phyloP scores from a whole-genome alignment of 129 eudicot genomes.

The Pulicaria dysenterica region DNA sequence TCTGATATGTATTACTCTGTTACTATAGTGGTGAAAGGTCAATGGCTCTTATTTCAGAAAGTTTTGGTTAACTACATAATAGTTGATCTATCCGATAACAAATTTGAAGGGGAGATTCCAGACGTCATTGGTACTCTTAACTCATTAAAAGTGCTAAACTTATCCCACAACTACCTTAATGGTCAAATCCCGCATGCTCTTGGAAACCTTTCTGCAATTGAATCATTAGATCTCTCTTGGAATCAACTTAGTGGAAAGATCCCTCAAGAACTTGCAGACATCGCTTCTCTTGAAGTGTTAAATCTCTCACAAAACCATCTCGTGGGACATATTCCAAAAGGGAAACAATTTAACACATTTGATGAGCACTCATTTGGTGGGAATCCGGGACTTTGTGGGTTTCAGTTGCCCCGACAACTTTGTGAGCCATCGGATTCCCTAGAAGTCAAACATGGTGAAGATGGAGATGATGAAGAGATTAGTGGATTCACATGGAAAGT shows the following conservation, averaged over 20 bases:
- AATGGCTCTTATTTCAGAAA: too few relatives aligned
- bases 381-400: slow-evolving; percentile 7
- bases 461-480: slow-evolving; percentile 3
- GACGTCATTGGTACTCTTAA: not conserved
- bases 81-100: too few relatives aligned
- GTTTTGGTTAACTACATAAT: too few relatives aligned
- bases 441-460: not conserved
- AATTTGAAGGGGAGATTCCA: too few relatives aligned
- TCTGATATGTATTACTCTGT: too few relatives aligned
- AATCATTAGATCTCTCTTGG: slow-evolving; percentile 43
- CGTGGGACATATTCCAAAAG: slow-evolving; percentile 17
- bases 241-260: slow-evolving; percentile 41
- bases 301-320: slow-evolving; percentile 42
- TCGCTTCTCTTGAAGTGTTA: slow-evolving; percentile 27
- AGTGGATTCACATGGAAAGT: slow-evolving; percentile 29
- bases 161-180: slow-evolving; percentile 38
- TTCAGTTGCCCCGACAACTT: slow-evolving; percentile 7
- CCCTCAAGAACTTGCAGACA: slow-evolving; percentile 19
- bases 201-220: slow-evolving; percentile 38
- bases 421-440: not conserved
- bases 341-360: not conserved
- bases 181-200: slow-evolving; percentile 41
- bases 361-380: slow-evolving; percentile 14
- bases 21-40: too few relatives aligned
- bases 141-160: slow-evolving; percentile 24